Percentiles rank a stretch among this genome's conserved stretches.
Evolutionary conservation across 306 rosid genomes (phyloP).

Genomic region (Trifolium fragiferum): DNA sequence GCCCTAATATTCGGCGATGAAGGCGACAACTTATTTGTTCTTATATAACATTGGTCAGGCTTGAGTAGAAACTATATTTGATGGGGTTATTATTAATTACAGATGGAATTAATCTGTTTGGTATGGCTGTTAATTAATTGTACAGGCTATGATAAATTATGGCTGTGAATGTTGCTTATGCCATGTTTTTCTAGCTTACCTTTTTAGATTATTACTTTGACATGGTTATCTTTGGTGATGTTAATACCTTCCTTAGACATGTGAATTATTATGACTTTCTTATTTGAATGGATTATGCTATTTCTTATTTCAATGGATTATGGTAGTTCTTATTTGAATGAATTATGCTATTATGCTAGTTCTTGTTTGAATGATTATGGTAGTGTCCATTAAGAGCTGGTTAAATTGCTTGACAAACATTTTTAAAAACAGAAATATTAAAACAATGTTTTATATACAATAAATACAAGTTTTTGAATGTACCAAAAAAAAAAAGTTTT

Average conservation of each 20-base stretch:
- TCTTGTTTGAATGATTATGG: not conserved
- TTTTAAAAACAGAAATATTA: too few species aligned
- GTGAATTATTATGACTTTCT: not conserved
- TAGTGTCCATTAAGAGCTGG: not conserved
- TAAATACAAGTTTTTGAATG: too few species aligned
- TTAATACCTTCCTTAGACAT: conserved; percentile 9
- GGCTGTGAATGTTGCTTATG: conserved; percentile 36
- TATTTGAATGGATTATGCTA: not conserved
- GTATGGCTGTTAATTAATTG: conserved; percentile 39
- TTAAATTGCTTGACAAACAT: not conserved
- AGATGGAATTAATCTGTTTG: conserved; percentile 24
- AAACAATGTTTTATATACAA: too few species aligned
- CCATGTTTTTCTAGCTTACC: conserved; percentile 14
- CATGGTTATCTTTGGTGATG: conserved; percentile 21
- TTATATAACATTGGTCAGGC: conserved; percentile 30
- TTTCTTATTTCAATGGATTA: conserved; percentile 3
- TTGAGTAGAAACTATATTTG: conserved; percentile 31
- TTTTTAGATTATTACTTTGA: not conserved
- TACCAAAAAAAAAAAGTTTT: too few species aligned
- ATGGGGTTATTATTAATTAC: conserved; percentile 11
- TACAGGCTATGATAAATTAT: conserved; percentile 35
- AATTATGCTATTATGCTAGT: not conserved
- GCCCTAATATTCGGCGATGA: conserved; percentile 50
- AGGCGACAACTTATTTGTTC: conserved; percentile 7
- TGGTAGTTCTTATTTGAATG: conserved; percentile 3